A percentile compares a stretch with the other conserved stretches of the same genome.
phyloP scores from a whole-genome alignment of 2,329 filamentous ascomycete genomes.

The Bipolaris victoriae region DNA sequence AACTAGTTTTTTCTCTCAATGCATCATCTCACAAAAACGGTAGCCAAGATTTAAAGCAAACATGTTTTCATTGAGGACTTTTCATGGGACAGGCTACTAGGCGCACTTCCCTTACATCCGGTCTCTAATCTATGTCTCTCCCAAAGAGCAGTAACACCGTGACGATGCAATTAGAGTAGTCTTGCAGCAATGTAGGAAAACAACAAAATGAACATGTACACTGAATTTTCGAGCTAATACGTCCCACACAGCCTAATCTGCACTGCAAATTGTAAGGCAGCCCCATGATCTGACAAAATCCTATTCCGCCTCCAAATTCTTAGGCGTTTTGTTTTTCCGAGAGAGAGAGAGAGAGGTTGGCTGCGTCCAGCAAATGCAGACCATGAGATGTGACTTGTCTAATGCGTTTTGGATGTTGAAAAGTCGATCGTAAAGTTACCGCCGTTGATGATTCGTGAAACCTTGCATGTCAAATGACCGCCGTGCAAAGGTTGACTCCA shows the following conservation, averaged over 20 bases:
- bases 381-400: constrained; percentile 39
- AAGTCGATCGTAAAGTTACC: constrained; percentile 30
- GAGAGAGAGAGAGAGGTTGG: constrained; percentile 10
- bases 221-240: constrained; percentile 18
- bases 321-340: constrained; percentile 8
- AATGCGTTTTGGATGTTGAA: constrained; percentile 44
- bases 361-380: constrained; percentile 45
- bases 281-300: constrained; percentile 25
- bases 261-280: constrained; percentile 23
- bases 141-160: constrained; percentile 7
- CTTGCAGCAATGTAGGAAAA: constrained; percentile 3
- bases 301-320: constrained; percentile 13
- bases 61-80: constrained; percentile 6
- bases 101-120: constrained; percentile 3
- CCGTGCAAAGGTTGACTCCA: constrained; percentile 23
- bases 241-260: constrained; percentile 31
- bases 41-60: not conserved
- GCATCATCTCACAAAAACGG: not conserved
- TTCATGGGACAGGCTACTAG: not conserved
- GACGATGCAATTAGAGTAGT: constrained; percentile 2
- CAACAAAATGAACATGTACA: constrained; percentile 25
- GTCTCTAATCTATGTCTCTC: constrained; percentile 8
- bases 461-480: constrained; percentile 15
- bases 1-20: not conserved
- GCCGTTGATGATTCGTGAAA: constrained; percentile 29